phyloP scores from a whole-genome alignment of 2,329 filamentous ascomycete species.

The Lizonia empirigonia region DNA sequence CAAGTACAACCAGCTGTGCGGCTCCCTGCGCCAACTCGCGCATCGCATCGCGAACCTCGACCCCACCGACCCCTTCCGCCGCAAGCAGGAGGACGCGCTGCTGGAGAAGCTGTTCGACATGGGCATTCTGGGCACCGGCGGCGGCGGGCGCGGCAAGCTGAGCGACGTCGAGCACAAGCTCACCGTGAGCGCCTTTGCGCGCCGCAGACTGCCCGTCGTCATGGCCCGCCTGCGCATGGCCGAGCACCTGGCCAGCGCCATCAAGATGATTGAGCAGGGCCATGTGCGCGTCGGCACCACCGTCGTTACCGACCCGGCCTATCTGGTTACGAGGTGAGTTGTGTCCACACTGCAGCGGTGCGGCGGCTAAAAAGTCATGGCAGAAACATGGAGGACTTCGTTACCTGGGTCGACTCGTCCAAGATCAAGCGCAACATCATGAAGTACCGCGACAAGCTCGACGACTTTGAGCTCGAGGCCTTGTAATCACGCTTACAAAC shows the following conservation, averaged over 20 bases:
- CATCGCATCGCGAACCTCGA: slow-evolving; percentile 82
- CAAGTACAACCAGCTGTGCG: slow-evolving; percentile 54
- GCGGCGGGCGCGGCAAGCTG: slow-evolving; percentile 65
- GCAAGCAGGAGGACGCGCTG: slow-evolving; percentile 83
- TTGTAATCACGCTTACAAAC: too few species aligned
- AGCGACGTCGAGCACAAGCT: slow-evolving; percentile 80
- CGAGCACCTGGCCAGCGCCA: slow-evolving; percentile 79
- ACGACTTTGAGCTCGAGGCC: slow-evolving; percentile 81
- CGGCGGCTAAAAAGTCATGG: slow-evolving; percentile 4
- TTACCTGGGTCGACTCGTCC: slow-evolving; percentile 93
- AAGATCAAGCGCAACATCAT: slow-evolving; percentile 98
- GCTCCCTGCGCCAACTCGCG: slow-evolving; percentile 82
- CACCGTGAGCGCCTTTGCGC: slow-evolving; percentile 86
- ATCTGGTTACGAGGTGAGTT: slow-evolving; percentile 71
- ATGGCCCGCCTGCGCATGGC: slow-evolving; percentile 93
- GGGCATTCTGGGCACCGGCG: slow-evolving; percentile 77
- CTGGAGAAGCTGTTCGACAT: slow-evolving; percentile 93
- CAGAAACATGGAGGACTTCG: slow-evolving; percentile 89
- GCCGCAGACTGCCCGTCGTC: slow-evolving; percentile 82
- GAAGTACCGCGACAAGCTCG: slow-evolving; percentile 91
- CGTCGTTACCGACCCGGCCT: slow-evolving; percentile 87
- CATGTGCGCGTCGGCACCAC: slow-evolving; percentile 92
- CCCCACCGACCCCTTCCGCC: slow-evolving; percentile 77
- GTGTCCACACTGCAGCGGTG: background rate
- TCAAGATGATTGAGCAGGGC: slow-evolving; percentile 89